Evolutionary conservation across 164 flowering plant genomes (phyloP).

Genomic region (Paratinospora sagittata): DNA sequence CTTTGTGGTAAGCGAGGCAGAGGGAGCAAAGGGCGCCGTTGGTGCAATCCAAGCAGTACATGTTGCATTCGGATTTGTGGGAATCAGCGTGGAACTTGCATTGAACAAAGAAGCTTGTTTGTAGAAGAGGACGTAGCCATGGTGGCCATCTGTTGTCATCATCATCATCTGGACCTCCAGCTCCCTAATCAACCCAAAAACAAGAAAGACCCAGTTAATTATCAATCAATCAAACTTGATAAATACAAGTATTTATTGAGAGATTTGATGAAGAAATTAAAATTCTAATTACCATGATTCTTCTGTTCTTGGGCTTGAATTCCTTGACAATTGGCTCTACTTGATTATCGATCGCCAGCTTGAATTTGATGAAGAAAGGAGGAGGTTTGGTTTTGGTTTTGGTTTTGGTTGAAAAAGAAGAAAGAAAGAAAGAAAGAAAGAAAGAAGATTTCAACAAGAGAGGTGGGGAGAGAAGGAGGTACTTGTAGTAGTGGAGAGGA

Average conservation of each 20-base stretch:
- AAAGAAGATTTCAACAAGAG: constrained; percentile 12
- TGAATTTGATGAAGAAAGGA: constrained; percentile 10
- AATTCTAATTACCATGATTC: constrained; percentile 62
- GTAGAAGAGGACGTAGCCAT: constrained; percentile 73
- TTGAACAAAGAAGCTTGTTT: constrained; percentile 65
- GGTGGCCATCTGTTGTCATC: constrained; percentile 80
- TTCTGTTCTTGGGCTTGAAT: constrained; percentile 65
- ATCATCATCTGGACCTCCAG: constrained; percentile 64
- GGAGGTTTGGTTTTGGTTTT: neutral
- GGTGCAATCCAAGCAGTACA: constrained; percentile 92
- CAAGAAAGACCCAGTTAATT: neutral
- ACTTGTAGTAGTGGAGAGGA: constrained; percentile 21
- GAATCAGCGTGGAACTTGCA: constrained; percentile 78
- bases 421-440: constrained; percentile 11
- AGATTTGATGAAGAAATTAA: neutral
- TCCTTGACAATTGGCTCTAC: constrained; percentile 56
- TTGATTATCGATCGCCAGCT: constrained; percentile 88
- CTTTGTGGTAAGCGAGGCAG: constrained; percentile 66
- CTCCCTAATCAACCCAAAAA: constrained; percentile 38
- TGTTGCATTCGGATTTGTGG: constrained; percentile 91
- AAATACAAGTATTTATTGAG: neutral
- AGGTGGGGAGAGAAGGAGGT: constrained; percentile 26
- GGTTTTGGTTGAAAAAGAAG: neutral
- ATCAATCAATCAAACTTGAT: neutral
- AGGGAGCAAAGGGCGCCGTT: constrained; percentile 83